Evolutionary conservation across 2,329 filamentous ascomycete species (phyloP).

Genomic region (Fusarium cyanostomum): DNA sequence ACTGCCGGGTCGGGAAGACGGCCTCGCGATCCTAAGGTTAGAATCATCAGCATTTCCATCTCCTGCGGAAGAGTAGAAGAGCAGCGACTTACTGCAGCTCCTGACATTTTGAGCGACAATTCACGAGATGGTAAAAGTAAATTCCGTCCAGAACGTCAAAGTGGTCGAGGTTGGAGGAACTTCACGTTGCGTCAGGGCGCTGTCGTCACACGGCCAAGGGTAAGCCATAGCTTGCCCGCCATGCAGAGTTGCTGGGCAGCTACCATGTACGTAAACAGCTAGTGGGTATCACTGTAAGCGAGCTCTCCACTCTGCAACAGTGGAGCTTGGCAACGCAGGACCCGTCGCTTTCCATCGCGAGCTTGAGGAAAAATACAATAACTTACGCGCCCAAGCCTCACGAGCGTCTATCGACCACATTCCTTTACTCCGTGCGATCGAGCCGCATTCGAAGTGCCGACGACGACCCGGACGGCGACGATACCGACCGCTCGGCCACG

Average conservation of each 20-base stretch:
- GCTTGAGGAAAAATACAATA: conserved; percentile 36
- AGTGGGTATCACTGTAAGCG: conserved; percentile 4
- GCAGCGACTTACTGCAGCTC: conserved; percentile 42
- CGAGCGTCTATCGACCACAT: background rate
- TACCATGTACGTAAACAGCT: conserved; percentile 22
- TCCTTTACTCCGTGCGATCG: background rate
- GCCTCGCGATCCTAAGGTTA: conserved; percentile 83
- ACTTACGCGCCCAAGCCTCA: conserved; percentile 25
- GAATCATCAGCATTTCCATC: conserved; percentile 21
- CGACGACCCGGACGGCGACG: background rate
- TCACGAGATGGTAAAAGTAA: background rate
- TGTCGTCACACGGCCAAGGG: conserved; percentile 30
- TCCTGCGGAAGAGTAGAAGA: background rate
- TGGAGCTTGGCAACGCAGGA: conserved; percentile 9
- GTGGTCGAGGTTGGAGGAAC: conserved; percentile 15
- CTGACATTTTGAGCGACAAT: conserved; percentile 45
- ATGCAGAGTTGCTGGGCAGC: conserved; percentile 28
- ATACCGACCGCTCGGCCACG: conserved; percentile 5
- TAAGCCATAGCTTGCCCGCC: conserved; percentile 3
- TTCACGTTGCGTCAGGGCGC: conserved; percentile 21
- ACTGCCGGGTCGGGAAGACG: conserved; percentile 98
- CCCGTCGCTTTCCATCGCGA: conserved; percentile 15
- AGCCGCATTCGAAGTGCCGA: background rate
- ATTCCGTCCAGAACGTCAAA: conserved; percentile 1
- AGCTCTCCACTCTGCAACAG: conserved; percentile 3